Conservation (phyloP, 2,329 filamentous ascomycete species). For the Aspergillus sp. region DNA sequence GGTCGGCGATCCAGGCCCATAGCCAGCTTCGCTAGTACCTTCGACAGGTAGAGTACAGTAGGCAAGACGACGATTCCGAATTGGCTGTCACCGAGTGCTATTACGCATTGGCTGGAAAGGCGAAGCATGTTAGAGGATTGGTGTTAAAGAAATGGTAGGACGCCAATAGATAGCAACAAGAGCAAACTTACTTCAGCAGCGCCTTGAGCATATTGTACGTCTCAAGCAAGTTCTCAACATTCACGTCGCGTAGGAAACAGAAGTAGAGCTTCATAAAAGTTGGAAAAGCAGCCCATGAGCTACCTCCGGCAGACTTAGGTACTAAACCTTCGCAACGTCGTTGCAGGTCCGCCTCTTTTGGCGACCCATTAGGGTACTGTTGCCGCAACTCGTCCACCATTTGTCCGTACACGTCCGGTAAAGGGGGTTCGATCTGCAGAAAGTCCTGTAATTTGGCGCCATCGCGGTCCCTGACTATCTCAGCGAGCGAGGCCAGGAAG, state of each 20-base stretch:
- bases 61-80: slow-evolving; percentile 82
- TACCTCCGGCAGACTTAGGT: slow-evolving; percentile 66
- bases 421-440: slow-evolving; percentile 74
- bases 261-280: slow-evolving; percentile 83
- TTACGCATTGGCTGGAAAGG: slow-evolving; percentile 71
- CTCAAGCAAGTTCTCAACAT: slow-evolving; percentile 73
- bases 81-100: slow-evolving; percentile 77
- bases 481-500: slow-evolving; percentile 69
- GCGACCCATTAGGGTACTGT: slow-evolving; percentile 55
- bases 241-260: slow-evolving; percentile 77
- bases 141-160: background rate
- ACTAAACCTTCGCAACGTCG: slow-evolving; percentile 67
- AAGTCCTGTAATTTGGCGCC: slow-evolving; percentile 69
- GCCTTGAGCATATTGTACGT: slow-evolving; percentile 76
- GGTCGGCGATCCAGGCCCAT: slow-evolving; percentile 82
- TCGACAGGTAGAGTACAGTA: slow-evolving; percentile 80
- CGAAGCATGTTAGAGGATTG: slow-evolving; percentile 3
- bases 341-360: slow-evolving; percentile 59
- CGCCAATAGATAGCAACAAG: background rate
- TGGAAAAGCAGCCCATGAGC: slow-evolving; percentile 76
- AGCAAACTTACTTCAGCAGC: slow-evolving; percentile 69
- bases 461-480: slow-evolving; percentile 66
- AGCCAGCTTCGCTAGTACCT: slow-evolving; percentile 78
- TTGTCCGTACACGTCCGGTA: slow-evolving; percentile 68
- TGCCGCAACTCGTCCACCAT: slow-evolving; percentile 70